Evolutionary conservation across 73 alveolate genomes (phyloP).

Genomic region (Paraurostyla sp.): DNA sequence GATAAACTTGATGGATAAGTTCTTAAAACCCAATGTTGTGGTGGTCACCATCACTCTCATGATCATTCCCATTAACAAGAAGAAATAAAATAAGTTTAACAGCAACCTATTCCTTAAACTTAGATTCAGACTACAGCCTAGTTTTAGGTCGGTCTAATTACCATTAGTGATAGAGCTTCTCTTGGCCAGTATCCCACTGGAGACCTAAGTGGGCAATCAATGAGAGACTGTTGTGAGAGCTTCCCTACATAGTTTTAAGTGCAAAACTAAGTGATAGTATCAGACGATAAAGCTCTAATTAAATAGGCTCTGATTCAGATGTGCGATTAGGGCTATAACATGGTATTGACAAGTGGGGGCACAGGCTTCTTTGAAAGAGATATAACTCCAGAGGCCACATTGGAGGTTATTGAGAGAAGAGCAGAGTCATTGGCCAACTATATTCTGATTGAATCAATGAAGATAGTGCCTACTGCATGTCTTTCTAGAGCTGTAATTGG

Average conservation of each 20-base stretch:
- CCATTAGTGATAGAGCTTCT: conserved; percentile 71
- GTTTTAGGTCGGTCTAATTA: conserved; percentile 35
- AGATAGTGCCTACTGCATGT: conserved; percentile 69
- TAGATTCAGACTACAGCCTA: neutral
- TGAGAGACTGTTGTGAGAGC: conserved; percentile 37
- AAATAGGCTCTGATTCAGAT: neutral
- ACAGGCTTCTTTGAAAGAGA: conserved; percentile 86
- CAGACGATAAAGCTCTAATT: conserved; percentile 61
- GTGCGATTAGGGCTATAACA: conserved; percentile 35
- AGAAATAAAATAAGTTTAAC: no score
- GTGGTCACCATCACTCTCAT: conserved; percentile 48
- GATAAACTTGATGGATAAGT: neutral
- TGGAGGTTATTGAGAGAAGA: conserved; percentile 70
- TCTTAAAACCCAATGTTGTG: conserved; percentile 5
- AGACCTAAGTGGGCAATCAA: conserved; percentile 24
- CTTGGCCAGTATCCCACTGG: conserved; percentile 52
- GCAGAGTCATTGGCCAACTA: conserved; percentile 59
- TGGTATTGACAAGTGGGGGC: conserved; percentile 85
- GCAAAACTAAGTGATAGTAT: neutral
- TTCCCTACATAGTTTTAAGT: neutral
- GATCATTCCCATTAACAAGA: neutral
- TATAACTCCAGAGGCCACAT: conserved; percentile 88
- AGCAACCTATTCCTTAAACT: neutral
- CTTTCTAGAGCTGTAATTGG: conserved; percentile 75
- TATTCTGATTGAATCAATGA: conserved; percentile 49